phyloP scores from a whole-genome alignment of 2,329 filamentous ascomycete species.

The Fusarium domesticum region DNA sequence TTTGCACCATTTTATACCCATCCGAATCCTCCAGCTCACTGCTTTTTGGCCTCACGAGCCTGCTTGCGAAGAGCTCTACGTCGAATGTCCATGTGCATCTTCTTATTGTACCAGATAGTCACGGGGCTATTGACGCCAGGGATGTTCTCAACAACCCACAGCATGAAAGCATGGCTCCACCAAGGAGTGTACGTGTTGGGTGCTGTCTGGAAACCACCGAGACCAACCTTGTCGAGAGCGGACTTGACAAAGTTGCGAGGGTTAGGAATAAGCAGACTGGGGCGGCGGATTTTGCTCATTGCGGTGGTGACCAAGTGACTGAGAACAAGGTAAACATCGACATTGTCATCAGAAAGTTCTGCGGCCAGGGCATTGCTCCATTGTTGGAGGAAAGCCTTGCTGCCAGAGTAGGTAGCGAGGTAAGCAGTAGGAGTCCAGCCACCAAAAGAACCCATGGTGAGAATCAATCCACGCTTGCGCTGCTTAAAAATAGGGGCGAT shows the following conservation, averaged over 20 bases:
- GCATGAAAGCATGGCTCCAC: conserved; percentile 88
- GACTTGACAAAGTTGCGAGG: conserved; percentile 79
- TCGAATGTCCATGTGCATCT: conserved; percentile 81
- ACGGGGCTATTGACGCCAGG: conserved; percentile 48
- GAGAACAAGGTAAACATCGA: conserved; percentile 88
- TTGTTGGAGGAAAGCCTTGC: conserved; percentile 96
- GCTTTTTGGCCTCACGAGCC: conserved; percentile 75
- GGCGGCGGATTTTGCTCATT: conserved; percentile 91
- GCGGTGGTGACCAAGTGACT: conserved; percentile 92
- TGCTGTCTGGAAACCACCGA: conserved; percentile 73
- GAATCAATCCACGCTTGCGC: conserved; percentile 80
- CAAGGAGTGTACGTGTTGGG: conserved; percentile 86
- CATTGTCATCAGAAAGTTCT: conserved; percentile 75
- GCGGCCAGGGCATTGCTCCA: conserved; percentile 86
- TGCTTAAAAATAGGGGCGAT: conserved; percentile 80
- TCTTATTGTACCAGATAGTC: conserved; percentile 50
- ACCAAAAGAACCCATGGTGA: conserved; percentile 97
- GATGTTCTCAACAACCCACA: conserved; percentile 70
- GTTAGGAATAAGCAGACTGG: conserved; percentile 74
- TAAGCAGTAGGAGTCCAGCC: conserved; percentile 89
- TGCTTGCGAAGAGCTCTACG: conserved; percentile 79
- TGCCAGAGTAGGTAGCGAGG: conserved; percentile 93
- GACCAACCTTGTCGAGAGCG: conserved; percentile 76
- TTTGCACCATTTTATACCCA: not conserved
- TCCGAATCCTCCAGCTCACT: conserved; percentile 23